Evolutionary conservation across 2,329 filamentous ascomycete species (phyloP).

Genomic region (Pyricularia pennisetigena): DNA sequence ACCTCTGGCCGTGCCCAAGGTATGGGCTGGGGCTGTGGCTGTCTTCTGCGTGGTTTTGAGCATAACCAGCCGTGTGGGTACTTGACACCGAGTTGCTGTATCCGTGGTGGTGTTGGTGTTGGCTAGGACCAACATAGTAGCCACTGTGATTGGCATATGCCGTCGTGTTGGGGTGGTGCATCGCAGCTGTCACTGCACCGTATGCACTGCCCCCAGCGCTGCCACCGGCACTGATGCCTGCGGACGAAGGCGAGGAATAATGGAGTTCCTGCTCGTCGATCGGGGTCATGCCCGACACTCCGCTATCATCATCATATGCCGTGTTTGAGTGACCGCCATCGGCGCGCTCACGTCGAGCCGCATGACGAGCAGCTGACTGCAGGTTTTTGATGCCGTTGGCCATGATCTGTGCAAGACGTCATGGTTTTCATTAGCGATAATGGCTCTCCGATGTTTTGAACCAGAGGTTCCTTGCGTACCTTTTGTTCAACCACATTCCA

Average conservation of each 20-base stretch:
- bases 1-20: conserved; percentile 32
- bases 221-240: conserved; percentile 18
- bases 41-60: conserved; percentile 18
- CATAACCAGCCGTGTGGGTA: conserved; percentile 25
- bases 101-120: conserved; percentile 24
- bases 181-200: conserved; percentile 5
- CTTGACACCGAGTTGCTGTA: conserved; percentile 48
- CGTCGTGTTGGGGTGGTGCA: conserved; percentile 9
- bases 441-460: not conserved
- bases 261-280: conserved; percentile 46
- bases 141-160: conserved; percentile 8
- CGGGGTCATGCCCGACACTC: conserved; percentile 52
- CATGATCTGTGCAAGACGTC: conserved; percentile 53
- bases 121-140: conserved; percentile 13
- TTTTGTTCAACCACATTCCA: conserved; percentile 62
- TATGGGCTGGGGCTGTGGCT: conserved; percentile 32
- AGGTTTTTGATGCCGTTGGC: conserved; percentile 76
- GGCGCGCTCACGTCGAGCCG: conserved; percentile 53
- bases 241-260: conserved; percentile 27
- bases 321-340: conserved; percentile 21
- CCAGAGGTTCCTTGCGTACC: conserved; percentile 24
- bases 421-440: conserved; percentile 4
- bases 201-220: conserved; percentile 14
- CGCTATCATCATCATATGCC: conserved; percentile 61
- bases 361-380: conserved; percentile 57